Conservation (phyloP, 1,284 basidiomycete genomes). For the Pholiota adiposa region DNA sequence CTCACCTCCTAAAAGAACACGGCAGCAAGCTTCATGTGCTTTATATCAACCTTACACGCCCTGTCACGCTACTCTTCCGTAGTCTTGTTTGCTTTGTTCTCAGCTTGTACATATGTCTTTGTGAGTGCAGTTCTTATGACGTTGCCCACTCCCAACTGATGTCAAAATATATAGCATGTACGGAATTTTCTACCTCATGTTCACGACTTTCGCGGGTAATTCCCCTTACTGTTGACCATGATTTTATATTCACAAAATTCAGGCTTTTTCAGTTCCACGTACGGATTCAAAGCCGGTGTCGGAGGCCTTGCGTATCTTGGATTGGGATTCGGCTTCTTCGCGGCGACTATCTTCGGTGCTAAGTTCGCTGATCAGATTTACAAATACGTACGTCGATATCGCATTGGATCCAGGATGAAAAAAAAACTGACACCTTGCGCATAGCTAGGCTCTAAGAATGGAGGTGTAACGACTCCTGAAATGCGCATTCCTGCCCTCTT, state of each 20-base stretch:
- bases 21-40: conserved; percentile 33
- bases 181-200: conserved; percentile 75
- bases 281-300: conserved; percentile 56
- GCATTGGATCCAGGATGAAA: neutral
- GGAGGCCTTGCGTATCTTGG: conserved; percentile 63
- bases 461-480: conserved; percentile 70
- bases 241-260: too few species aligned
- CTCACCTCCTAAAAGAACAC: conserved; percentile 55
- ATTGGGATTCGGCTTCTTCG: conserved; percentile 61
- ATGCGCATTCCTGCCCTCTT: conserved; percentile 73
- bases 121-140: conserved; percentile 42
- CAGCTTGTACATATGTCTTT: conserved; percentile 71
- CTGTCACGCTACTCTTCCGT: conserved; percentile 40
- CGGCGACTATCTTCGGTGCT: conserved; percentile 52
- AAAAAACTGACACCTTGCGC: neutral
- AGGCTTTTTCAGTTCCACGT: conserved; percentile 51
- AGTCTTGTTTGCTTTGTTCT: conserved; percentile 69
- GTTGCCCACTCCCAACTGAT: neutral
- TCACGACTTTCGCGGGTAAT: conserved; percentile 55
- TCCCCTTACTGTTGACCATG: conserved; percentile 33
- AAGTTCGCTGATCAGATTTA: conserved; percentile 56
- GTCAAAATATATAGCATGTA: conserved; percentile 44
- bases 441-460: conserved; percentile 61
- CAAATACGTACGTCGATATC: conserved; percentile 42
- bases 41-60: conserved; percentile 30